Evolutionary conservation across 176 grass and related monocot genomes (phyloP), one percentile per base, ranked within the genome.

Genomic region (Alloteropsis semialata): DNA sequence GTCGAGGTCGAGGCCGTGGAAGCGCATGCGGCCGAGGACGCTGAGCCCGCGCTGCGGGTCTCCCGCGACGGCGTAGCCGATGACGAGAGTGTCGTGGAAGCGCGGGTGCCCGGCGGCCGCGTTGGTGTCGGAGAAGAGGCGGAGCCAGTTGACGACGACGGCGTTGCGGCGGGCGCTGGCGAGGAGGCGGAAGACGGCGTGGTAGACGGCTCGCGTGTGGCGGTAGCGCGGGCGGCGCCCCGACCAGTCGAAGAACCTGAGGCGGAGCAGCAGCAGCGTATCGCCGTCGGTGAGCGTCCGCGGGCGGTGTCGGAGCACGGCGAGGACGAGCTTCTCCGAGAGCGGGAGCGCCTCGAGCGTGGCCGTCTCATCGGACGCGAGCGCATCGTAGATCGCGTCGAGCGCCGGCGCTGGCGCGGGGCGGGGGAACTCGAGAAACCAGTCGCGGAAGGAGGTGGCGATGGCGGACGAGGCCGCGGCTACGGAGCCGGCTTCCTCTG

Each of bases 211-310:
- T 29, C 89, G 91, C 67, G 91, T 88, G 85, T 99, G 96, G 71
- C 25, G 57, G 76, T 99, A 96, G 21, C 27, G 79, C 13, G 43
- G 70, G 59, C 76, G 89, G 41, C 74, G 89, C 5, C 96, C 91
- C 10, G 93, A 88, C 93, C 91, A 96, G 83, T 99, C 96, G 42
- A 99, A 99, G 84, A 99, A 99, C 21, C 81, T 78, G 68, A 96
- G 82, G 61, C 92, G 92, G 42, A 95, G 89, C 66, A 93, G 75
- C 69, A 98, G 88, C 41, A 93, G 87, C 15, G 69, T 21, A 55
- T 74, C 69, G 56, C 6, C 76, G 61, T 25, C 22, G 71, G 36
- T 72, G 78, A 53, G 61, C 16, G 59, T 65, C 45, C 63, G 84
- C 63, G 81, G 86, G 71, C 60, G 58, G 91, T 93, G 89, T 14